These are phyloP conservation scores for Moesziomyces antarcticus DNA, from an alignment of 1,284 basidiomycete genomes.

Conservation along the genomic window DNA sequence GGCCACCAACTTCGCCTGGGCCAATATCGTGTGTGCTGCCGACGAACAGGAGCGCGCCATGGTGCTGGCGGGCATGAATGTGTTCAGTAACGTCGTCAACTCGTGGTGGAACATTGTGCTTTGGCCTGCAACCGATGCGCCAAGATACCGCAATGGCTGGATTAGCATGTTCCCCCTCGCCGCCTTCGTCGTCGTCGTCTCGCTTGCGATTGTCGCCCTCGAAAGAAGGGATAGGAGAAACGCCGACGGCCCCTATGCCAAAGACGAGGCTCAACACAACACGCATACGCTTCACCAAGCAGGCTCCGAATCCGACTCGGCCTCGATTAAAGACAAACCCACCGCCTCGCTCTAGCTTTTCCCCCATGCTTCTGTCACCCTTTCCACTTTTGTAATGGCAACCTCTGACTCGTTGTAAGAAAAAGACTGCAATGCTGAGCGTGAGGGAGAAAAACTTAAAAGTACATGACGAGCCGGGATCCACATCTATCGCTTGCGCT, in stretches of 20 bases:
- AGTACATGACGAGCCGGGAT: neutral
- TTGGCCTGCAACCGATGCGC: constrained; percentile 57
- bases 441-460: neutral
- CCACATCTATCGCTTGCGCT: constrained; percentile 45
- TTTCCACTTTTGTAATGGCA: neutral
- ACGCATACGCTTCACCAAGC: constrained; percentile 8
- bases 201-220: constrained; percentile 36
- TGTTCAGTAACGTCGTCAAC: constrained; percentile 48
- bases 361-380: too few relatives aligned
- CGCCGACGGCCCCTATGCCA: neutral
- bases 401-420: too few relatives aligned
- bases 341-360: neutral
- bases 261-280: constrained; percentile 6
- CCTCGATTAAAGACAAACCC: constrained; percentile 17
- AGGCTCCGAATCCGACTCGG: constrained; percentile 4
- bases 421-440: neutral
- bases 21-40: constrained; percentile 51
- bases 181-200: constrained; percentile 27
- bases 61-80: constrained; percentile 56
- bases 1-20: constrained; percentile 66
- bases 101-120: constrained; percentile 60
- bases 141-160: constrained; percentile 54
- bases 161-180: constrained; percentile 50
- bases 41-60: constrained; percentile 63
- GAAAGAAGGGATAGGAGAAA: constrained; percentile 31